phyloP scores from a whole-genome alignment of 139 green algal species.

The Haematococcus lacustris region DNA sequence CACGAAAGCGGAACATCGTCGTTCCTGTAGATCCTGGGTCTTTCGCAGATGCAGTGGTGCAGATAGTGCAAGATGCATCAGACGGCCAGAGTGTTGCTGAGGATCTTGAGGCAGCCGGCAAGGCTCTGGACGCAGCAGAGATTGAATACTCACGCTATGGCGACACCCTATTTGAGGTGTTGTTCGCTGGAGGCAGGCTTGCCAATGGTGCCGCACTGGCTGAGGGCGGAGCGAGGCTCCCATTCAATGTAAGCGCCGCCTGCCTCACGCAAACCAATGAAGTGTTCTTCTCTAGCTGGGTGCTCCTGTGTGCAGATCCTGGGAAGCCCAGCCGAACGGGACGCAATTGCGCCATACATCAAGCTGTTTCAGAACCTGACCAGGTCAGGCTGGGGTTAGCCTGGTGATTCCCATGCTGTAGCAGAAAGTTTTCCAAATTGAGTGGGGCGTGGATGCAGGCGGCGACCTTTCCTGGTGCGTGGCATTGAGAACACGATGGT shows the following conservation, averaged over 20 bases:
- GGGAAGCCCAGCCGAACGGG: constrained; percentile 30
- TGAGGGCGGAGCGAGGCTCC: constrained; percentile 32
- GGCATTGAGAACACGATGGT: constrained; percentile 84
- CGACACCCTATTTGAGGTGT: constrained; percentile 92
- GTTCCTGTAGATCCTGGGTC: constrained; percentile 86
- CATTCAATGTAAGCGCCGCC: constrained; percentile 2
- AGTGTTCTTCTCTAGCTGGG: no score
- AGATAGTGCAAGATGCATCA: constrained; percentile 67
- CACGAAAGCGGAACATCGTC: constrained; percentile 93
- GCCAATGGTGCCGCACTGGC: constrained; percentile 60
- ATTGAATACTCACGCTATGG: constrained; percentile 93
- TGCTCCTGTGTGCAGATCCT: constrained; percentile 58
- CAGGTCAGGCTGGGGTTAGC: constrained; percentile 28
- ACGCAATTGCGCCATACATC: constrained; percentile 74
- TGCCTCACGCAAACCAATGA: not conserved
- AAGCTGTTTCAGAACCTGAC: constrained; percentile 81
- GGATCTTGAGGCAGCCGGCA: constrained; percentile 67
- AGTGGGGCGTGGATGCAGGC: constrained; percentile 46
- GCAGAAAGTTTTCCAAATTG: no score
- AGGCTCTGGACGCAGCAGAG: constrained; percentile 66
- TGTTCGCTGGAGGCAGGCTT: constrained; percentile 80
- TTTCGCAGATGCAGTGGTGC: constrained; percentile 85
- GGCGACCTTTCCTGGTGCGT: constrained; percentile 90
- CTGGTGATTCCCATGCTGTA: not conserved
- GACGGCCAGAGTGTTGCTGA: constrained; percentile 57